Evolutionary conservation across 2,329 filamentous ascomycete species (phyloP).

Genomic region (Aulographum hederae): DNA sequence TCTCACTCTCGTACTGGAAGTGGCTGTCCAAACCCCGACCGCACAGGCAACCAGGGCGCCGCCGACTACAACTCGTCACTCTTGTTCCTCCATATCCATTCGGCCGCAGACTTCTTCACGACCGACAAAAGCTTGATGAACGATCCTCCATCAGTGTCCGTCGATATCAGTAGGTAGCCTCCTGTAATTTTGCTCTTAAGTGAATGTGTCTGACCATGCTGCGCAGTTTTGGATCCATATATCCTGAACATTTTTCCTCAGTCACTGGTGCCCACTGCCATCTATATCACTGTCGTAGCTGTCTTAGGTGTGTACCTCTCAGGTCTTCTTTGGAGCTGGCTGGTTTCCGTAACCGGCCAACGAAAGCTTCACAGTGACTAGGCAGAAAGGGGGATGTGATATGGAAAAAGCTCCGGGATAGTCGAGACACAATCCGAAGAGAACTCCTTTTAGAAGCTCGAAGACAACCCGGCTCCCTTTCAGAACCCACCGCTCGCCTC

Average conservation of each 20-base stretch:
- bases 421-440: background rate
- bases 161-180: conserved; percentile 42
- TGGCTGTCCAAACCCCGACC: conserved; percentile 10
- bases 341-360: conserved; percentile 2
- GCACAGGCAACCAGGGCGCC: conserved; percentile 1
- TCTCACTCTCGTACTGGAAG: conserved; percentile 30
- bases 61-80: conserved; percentile 24
- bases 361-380: background rate
- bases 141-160: conserved; percentile 51
- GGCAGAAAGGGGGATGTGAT: conserved; percentile 7
- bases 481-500: no score
- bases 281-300: conserved; percentile 48
- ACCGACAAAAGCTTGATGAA: conserved; percentile 58
- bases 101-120: conserved; percentile 74
- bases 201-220: background rate
- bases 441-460: no score
- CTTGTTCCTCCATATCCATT: conserved; percentile 55
- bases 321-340: conserved; percentile 23
- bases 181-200: background rate
- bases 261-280: conserved; percentile 55
- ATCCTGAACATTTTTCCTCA: conserved; percentile 60
- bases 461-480: background rate
- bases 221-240: conserved; percentile 64
- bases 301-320: conserved; percentile 32
- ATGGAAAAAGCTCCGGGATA: background rate